A percentile compares a stretch with the other conserved stretches of the same genome.
Evolutionary conservation across 2,329 filamentous ascomycete genomes (phyloP).

Genomic region (Botrytis porri): DNA sequence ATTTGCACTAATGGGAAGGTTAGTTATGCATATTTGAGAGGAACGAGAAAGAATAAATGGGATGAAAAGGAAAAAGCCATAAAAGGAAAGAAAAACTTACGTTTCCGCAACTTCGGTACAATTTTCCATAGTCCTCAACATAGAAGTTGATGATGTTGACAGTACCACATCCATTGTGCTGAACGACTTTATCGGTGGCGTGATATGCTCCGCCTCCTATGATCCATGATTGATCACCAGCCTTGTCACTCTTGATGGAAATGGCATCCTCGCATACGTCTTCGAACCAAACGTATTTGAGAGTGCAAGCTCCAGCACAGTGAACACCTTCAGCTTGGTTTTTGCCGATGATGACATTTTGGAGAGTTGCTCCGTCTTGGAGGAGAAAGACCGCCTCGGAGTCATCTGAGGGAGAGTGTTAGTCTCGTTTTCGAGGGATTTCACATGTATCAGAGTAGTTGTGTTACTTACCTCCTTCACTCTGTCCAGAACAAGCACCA

Average conservation of each 20-base stretch:
- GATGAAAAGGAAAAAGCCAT: too few species aligned
- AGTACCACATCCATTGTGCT: background rate
- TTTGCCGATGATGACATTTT: background rate
- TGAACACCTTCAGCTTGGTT: background rate
- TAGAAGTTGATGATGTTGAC: slow-evolving; percentile 6
- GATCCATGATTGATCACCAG: background rate
- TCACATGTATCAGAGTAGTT: background rate
- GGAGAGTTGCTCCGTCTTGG: background rate
- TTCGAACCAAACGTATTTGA: background rate
- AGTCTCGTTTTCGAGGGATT: background rate
- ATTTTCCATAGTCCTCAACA: background rate
- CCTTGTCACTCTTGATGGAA: background rate
- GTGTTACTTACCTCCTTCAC: background rate
- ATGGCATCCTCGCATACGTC: background rate
- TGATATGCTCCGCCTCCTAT: background rate
- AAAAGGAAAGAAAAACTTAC: background rate
- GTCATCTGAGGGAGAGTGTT: background rate
- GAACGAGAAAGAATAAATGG: too few species aligned
- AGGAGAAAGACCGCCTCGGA: background rate
- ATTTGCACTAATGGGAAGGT: background rate
- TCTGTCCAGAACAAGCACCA: background rate
- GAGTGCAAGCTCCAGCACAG: background rate
- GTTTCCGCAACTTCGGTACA: background rate
- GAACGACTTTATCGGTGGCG: background rate
- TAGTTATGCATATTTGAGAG: background rate